Percentiles rank a stretch among this genome's conserved stretches.
These are phyloP conservation scores for Dothideomycetidae sp. DNA, from an alignment of 2,329 filamentous ascomycete genomes.

Conservation along the genomic window DNA sequence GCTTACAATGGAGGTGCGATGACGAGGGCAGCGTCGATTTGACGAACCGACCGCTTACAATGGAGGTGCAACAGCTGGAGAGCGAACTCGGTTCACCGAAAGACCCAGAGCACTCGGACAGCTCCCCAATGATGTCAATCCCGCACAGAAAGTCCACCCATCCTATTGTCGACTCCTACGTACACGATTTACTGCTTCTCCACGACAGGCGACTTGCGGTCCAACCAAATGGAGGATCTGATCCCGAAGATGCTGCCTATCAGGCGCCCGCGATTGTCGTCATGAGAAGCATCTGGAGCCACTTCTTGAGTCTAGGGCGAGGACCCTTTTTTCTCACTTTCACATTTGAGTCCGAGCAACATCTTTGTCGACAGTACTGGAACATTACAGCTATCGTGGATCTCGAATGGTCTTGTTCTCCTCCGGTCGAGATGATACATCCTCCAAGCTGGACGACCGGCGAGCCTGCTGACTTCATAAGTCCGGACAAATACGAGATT, in stretches of 20 bases:
- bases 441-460: slow-evolving; percentile 20
- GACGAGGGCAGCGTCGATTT: slow-evolving; percentile 1
- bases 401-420: slow-evolving; percentile 23
- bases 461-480: slow-evolving; percentile 8
- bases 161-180: too few relatives aligned
- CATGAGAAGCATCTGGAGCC: neutral
- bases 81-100: too few relatives aligned
- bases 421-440: slow-evolving; percentile 19
- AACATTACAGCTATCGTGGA: slow-evolving; percentile 24
- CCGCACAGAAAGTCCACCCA: too few relatives aligned
- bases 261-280: neutral
- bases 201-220: neutral
- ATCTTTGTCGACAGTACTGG: slow-evolving; percentile 25
- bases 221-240: neutral
- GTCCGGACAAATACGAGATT: too few relatives aligned
- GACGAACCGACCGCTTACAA: neutral
- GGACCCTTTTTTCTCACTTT: slow-evolving; percentile 15
- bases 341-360: slow-evolving; percentile 29
- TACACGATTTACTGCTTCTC: too few relatives aligned
- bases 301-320: neutral
- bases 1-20: slow-evolving; percentile 15
- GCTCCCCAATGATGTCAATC: too few relatives aligned
- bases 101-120: too few relatives aligned
- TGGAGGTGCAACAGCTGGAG: too few relatives aligned
- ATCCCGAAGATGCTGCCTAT: neutral